phyloP scores from a whole-genome alignment of 1,139 yeast genomes.

The Ogataea hybrid region DNA sequence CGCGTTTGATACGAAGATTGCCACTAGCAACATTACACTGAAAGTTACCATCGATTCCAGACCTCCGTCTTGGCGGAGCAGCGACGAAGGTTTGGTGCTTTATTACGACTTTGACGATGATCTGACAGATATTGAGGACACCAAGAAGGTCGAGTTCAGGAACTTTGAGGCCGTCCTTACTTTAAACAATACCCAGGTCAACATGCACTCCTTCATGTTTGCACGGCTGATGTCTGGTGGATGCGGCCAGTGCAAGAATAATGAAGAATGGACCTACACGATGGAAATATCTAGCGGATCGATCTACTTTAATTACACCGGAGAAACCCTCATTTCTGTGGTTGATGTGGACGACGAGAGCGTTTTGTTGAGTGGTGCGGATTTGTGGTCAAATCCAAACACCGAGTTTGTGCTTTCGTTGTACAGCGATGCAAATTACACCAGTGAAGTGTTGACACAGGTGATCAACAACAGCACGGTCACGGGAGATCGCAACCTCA shows the following conservation, averaged over 20 bases:
- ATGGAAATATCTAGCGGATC: conserved; percentile 31
- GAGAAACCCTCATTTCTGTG: conserved; percentile 53
- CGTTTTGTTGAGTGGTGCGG: conserved; percentile 49
- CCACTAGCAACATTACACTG: conserved; percentile 3
- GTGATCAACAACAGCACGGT: conserved; percentile 24
- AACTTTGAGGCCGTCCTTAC: conserved; percentile 38
- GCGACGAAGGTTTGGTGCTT: conserved; percentile 20
- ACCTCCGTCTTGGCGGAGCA: conserved; percentile 12
- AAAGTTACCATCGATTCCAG: background rate
- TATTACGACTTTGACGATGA: conserved; percentile 5
- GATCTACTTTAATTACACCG: conserved; percentile 62
- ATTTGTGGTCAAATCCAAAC: conserved; percentile 8
- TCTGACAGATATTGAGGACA: background rate
- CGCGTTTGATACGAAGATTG: conserved; percentile 2
- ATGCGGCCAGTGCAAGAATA: conserved; percentile 34
- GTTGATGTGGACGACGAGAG: conserved; percentile 74
- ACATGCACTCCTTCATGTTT: conserved; percentile 4
- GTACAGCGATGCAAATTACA: conserved; percentile 43
- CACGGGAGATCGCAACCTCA: conserved; percentile 9
- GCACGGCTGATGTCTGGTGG: conserved; percentile 46
- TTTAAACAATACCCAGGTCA: background rate
- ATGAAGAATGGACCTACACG: conserved; percentile 55
- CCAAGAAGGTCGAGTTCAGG: conserved; percentile 20
- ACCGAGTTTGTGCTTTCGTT: conserved; percentile 43
- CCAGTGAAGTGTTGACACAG: conserved; percentile 11